Percentiles rank a stretch among this genome's conserved stretches.
phyloP scores from a whole-genome alignment of 108 stramenopile species.

The Fragilaria radians region DNA sequence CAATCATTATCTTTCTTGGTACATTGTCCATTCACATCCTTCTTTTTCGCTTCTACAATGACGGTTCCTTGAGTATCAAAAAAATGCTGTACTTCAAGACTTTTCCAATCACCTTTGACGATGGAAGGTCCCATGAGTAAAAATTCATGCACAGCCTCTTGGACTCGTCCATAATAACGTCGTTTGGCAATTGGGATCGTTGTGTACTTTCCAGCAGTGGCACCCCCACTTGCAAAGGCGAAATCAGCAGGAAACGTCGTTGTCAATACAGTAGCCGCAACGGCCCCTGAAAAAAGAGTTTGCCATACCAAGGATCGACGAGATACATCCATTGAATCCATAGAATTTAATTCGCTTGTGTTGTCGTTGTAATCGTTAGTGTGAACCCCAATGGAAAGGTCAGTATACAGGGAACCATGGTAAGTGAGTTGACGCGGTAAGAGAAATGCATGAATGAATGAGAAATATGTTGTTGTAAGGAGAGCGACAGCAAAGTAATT shows the following conservation, averaged over 20 bases:
- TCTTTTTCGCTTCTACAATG: slow-evolving; percentile 58
- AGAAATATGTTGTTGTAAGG: too few species aligned
- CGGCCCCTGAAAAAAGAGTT: not conserved
- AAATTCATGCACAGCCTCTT: slow-evolving; percentile 56
- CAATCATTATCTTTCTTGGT: slow-evolving; percentile 81
- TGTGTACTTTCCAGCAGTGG: slow-evolving; percentile 85
- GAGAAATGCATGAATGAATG: too few species aligned
- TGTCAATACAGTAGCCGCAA: not conserved
- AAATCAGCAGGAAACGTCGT: slow-evolving; percentile 4
- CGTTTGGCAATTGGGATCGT: slow-evolving; percentile 82
- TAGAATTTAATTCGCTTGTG: too few species aligned
- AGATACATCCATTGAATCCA: too few species aligned
- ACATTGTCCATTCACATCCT: slow-evolving; percentile 75
- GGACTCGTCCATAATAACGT: slow-evolving; percentile 81
- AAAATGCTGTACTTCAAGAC: slow-evolving; percentile 41
- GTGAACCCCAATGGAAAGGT: too few species aligned
- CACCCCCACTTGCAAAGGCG: slow-evolving; percentile 59
- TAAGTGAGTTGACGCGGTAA: too few species aligned
- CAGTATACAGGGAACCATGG: too few species aligned
- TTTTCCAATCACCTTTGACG: slow-evolving; percentile 68
- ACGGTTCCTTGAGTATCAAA: slow-evolving; percentile 53
- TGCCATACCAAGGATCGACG: too few species aligned
- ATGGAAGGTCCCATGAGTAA: slow-evolving; percentile 67
- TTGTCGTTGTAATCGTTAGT: too few species aligned
- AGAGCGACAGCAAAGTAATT: too few species aligned